Conservation (phyloP, 345 rosid species). For the Cardamine occulta region DNA sequence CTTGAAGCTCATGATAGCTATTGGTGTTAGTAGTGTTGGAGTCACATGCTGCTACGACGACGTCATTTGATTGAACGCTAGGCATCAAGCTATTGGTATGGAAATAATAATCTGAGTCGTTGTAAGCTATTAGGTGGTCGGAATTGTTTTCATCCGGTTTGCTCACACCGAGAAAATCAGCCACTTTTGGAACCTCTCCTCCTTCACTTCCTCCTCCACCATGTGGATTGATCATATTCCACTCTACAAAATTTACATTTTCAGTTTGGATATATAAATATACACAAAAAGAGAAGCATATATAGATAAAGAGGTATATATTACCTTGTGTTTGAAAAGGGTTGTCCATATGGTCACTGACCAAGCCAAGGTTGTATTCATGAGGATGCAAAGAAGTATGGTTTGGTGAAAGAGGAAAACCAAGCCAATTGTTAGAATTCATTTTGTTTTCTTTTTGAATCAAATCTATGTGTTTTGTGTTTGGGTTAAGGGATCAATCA, state of each 20-base stretch:
- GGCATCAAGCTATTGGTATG: conserved; percentile 57
- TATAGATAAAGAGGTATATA: background rate
- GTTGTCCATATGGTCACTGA: conserved; percentile 70
- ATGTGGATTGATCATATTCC: conserved; percentile 75
- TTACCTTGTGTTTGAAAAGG: conserved; percentile 93
- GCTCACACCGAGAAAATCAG: conserved; percentile 95
- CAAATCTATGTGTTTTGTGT: conserved; percentile 29
- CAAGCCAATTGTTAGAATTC: conserved; percentile 99
- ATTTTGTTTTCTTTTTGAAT: conserved; percentile 40
- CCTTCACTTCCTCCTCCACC: conserved; percentile 42
- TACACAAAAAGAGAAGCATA: conserved; percentile 2
- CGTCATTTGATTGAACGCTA: conserved; percentile 51
- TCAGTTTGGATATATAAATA: background rate
- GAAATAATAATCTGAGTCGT: conserved; percentile 63
- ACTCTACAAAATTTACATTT: conserved; percentile 51
- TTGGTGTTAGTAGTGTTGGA: conserved; percentile 42
- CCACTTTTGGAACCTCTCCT: conserved; percentile 84
- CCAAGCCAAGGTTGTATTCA: conserved; percentile 82
- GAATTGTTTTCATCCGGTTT: conserved; percentile 73
- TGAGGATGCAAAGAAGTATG: conserved; percentile 73
- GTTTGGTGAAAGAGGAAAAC: conserved; percentile 91
- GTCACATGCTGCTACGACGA: conserved; percentile 37
- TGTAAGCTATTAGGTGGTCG: conserved; percentile 65
- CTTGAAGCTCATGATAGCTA: conserved; percentile 65
- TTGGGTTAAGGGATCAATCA: conserved; percentile 31